phyloP scores from a whole-genome alignment of 23 red algal genomes.

The Pyropia yezoensis region DNA sequence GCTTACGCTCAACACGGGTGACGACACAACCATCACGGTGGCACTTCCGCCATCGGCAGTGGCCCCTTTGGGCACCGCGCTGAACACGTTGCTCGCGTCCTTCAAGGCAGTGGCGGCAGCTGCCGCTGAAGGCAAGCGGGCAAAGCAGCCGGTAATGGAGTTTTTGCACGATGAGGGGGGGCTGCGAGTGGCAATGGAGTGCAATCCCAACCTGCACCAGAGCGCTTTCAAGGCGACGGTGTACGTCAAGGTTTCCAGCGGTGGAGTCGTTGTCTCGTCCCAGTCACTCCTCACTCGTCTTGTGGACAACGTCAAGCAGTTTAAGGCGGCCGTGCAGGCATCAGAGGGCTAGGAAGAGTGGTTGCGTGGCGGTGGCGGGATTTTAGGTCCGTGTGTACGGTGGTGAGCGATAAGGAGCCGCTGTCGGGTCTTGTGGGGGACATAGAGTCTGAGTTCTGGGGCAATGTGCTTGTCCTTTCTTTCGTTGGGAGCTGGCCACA shows the following conservation, averaged over 20 bases:
- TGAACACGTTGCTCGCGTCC: conserved; percentile 7
- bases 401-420: too few species aligned
- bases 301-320: conserved; percentile 12
- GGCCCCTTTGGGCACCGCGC: not conserved
- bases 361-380: too few species aligned
- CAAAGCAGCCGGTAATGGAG: conserved; percentile 1
- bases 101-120: conserved; percentile 4
- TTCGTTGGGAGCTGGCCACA: too few species aligned
- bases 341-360: not conserved
- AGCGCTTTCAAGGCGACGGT: conserved; percentile 20
- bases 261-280: not conserved
- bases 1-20: conserved; percentile 5
- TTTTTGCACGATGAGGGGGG: conserved; percentile 3
- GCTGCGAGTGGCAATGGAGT: conserved; percentile 12
- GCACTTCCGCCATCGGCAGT: not conserved
- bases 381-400: too few species aligned
- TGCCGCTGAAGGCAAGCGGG: not conserved
- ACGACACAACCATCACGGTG: conserved; percentile 10
- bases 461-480: too few species aligned
- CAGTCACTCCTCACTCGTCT: conserved; percentile 10
- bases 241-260: conserved; percentile 9
- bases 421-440: too few species aligned
- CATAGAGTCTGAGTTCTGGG: too few species aligned
- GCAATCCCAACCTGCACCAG: conserved; percentile 20
- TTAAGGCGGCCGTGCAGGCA: not conserved